These are phyloP conservation scores for Gossypium davidsonii DNA, from an alignment of 441 rosid species.

Conservation along the genomic window DNA sequence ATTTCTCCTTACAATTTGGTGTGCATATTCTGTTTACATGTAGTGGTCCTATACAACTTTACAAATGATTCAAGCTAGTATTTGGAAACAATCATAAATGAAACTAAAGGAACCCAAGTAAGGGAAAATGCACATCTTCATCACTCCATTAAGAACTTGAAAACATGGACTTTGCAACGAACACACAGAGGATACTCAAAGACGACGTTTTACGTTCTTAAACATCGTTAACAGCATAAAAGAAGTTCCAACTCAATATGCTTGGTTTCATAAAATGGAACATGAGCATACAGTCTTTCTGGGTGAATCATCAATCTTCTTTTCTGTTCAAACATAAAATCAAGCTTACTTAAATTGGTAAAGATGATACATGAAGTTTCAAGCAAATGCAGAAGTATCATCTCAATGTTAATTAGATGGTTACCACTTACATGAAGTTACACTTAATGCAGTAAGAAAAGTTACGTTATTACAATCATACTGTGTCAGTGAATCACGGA, in stretches of 20 bases:
- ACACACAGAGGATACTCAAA: slow-evolving; percentile 18
- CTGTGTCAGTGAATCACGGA: not conserved
- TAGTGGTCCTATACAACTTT: slow-evolving; percentile 30
- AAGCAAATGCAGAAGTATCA: not conserved
- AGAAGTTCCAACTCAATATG: slow-evolving; percentile 14
- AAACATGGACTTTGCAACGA: slow-evolving; percentile 19
- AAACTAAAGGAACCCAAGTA: not conserved
- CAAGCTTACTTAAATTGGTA: not conserved
- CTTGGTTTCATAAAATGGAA: slow-evolving; percentile 58
- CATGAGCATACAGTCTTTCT: slow-evolving; percentile 76
- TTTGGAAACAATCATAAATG: slow-evolving; percentile 5
- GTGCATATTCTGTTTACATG: slow-evolving; percentile 23
- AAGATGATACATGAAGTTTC: not conserved
- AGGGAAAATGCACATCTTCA: slow-evolving; percentile 16
- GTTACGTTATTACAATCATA: not conserved
- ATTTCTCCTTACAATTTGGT: slow-evolving; percentile 21
- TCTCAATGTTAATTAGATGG: slow-evolving; percentile 3
- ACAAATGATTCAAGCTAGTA: slow-evolving; percentile 25
- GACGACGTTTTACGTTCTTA: slow-evolving; percentile 11
- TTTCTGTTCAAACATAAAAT: slow-evolving; percentile 49
- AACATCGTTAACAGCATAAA: not conserved
- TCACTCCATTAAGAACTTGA: slow-evolving; percentile 17
- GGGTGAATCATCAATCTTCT: slow-evolving; percentile 71
- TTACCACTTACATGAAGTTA: not conserved
- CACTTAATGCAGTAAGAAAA: not conserved